Conservation (phyloP, 352 stramenopile genomes). For the Bremia lactucae region DNA sequence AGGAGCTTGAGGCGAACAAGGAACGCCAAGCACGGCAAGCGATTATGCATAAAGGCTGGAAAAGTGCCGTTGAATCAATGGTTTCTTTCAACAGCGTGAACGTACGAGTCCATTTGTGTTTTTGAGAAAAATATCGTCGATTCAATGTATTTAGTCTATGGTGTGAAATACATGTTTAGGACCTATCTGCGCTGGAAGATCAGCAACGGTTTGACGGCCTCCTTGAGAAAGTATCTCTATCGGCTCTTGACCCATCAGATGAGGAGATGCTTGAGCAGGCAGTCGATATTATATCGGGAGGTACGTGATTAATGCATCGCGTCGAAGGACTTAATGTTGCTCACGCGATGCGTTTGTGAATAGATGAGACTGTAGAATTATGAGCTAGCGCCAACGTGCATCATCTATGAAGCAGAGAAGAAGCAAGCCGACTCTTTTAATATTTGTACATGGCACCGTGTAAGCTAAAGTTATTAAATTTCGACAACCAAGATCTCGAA, state of each 20-base stretch:
- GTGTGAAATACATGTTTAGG: too few species aligned
- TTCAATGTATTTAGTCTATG: not conserved
- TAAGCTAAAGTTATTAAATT: slow-evolving; percentile 39
- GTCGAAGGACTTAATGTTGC: not conserved
- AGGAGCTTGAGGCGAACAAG: slow-evolving; percentile 82
- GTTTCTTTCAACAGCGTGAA: slow-evolving; percentile 57
- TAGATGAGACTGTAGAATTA: slow-evolving; percentile 39
- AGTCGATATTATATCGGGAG: slow-evolving; percentile 37
- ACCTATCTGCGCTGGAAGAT: slow-evolving; percentile 39
- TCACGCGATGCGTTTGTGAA: not conserved
- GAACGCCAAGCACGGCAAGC: slow-evolving; percentile 79
- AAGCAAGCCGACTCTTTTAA: slow-evolving; percentile 5
- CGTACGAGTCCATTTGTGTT: slow-evolving; percentile 8
- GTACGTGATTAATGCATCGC: slow-evolving; percentile 11
- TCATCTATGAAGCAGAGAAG: slow-evolving; percentile 9
- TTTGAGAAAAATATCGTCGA: slow-evolving; percentile 5
- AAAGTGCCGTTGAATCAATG: slow-evolving; percentile 76
- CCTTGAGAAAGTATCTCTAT: slow-evolving; percentile 52
- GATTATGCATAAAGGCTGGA: slow-evolving; percentile 86
- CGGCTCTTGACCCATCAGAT: slow-evolving; percentile 47
- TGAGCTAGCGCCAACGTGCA: slow-evolving; percentile 8
- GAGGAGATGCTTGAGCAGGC: slow-evolving; percentile 41
- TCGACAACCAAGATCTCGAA: slow-evolving; percentile 6
- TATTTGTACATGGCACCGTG: slow-evolving; percentile 29
- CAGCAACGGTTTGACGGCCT: slow-evolving; percentile 53